Evolutionary conservation across 2,329 filamentous ascomycete genomes (phyloP), one percentile per base, ranked within the genome.

Genomic region (Fusarium longipes): DNA sequence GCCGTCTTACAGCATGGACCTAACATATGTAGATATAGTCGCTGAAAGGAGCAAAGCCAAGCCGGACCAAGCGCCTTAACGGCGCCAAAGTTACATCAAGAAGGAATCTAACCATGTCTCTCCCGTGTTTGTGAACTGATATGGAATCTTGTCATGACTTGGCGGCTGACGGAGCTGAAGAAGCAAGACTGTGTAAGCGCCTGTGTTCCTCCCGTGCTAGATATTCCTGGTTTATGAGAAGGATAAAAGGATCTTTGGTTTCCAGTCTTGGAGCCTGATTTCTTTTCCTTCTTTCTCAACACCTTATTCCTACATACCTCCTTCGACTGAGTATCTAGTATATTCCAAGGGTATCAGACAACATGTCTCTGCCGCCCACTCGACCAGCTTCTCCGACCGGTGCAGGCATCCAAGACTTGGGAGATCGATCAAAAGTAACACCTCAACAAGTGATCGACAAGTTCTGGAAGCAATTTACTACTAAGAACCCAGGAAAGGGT

Each of bases 401-500:
- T 18, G n/a, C 50, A 17, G 27, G 40, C 17, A 20, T 38, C 39
- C 29, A 43, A 27, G 48, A 68, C 35, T 38, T 69, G 20, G 61
- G 33, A 8, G 70, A 71, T 9, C 60, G 70, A 83, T 59, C 58
- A 8, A 72, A 85, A 57, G 84, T 87, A 71, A 79, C 87, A 9
- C 90, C 91, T 0, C 91, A 94, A 75, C 84, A 87, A 58, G 84
- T 82, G 25, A 86, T 94, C 57, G 86, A 92, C 68, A 86, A 90
- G 62, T 93, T 93, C 74, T 94, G 91, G 91, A 78, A 82, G 51
- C 88, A 87, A 57, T 93, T 93, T 70, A 89, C 85, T 15, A 88
- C 89, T 50, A 91, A 89, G 73, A 84, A 84, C 25, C 91, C 91
- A 0, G 91, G 91, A 17, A 92, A 92, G 80, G 89, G 86, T 85